Conservation (phyloP, 1,139 yeast genomes). For the Geotrichum macrosporum region DNA sequence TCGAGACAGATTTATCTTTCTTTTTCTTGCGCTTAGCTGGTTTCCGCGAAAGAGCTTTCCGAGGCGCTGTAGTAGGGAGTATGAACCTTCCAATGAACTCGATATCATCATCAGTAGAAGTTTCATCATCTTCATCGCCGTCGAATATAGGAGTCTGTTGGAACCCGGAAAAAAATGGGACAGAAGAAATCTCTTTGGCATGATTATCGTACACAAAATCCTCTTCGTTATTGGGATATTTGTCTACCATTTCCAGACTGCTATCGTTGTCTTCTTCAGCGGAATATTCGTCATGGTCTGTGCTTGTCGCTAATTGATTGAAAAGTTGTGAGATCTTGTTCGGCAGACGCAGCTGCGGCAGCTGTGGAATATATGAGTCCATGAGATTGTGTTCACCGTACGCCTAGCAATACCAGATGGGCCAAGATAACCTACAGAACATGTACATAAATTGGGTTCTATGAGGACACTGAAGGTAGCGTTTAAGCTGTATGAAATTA, state of each 20-base stretch:
- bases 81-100: constrained; percentile 20
- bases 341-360: constrained; percentile 18
- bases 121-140: constrained; percentile 2
- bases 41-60: not conserved
- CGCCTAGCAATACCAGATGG: too few relatives aligned
- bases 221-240: not conserved
- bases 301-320: constrained; percentile 9
- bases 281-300: constrained; percentile 8
- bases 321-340: constrained; percentile 15
- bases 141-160: not conserved
- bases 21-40: constrained; percentile 6
- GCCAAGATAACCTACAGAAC: too few relatives aligned
- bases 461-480: too few relatives aligned
- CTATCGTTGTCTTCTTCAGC: constrained; percentile 4
- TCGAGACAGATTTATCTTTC: not conserved
- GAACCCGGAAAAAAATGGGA: constrained; percentile 1
- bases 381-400: too few relatives aligned
- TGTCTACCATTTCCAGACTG: not conserved
- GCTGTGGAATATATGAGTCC: constrained; percentile 19
- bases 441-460: too few relatives aligned
- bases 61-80: constrained; percentile 1
- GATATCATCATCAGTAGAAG: constrained; percentile 16
- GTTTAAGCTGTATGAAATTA: too few relatives aligned
- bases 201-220: too few relatives aligned
- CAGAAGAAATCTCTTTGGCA: too few relatives aligned